phyloP scores from a whole-genome alignment of 164 flowering plant species.

The Brasenia schreberi region DNA sequence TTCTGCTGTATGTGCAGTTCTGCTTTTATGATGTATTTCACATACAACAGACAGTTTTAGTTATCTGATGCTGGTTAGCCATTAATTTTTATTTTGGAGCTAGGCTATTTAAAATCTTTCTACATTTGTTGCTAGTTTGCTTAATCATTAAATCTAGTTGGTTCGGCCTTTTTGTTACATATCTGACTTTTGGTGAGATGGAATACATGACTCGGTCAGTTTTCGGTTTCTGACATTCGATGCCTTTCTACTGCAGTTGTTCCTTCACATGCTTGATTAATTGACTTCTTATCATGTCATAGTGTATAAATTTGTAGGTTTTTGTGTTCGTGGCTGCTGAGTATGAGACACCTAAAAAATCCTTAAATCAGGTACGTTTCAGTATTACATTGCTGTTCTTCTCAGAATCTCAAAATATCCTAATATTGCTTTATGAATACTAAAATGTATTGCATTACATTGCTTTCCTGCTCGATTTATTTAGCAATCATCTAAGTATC shows the following conservation, averaged over 20 bases:
- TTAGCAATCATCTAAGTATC: too few species aligned
- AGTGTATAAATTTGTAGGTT: conserved; percentile 30
- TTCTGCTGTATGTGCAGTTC: too few species aligned
- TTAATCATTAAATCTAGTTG: neutral
- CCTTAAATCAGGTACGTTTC: conserved; percentile 53
- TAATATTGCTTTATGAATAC: too few species aligned
- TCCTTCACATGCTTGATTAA: neutral
- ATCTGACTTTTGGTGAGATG: neutral
- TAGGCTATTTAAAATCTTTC: too few species aligned
- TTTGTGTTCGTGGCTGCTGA: conserved; percentile 87
- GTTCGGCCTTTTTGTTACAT: neutral
- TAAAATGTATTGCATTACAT: too few species aligned
- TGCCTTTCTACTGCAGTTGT: neutral
- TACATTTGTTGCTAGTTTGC: neutral
- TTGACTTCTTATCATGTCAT: neutral
- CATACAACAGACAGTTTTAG: too few species aligned
- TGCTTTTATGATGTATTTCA: too few species aligned
- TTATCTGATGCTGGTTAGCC: too few species aligned
- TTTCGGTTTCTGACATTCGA: neutral
- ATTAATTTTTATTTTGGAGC: too few species aligned
- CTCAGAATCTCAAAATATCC: too few species aligned
- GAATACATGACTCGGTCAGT: neutral
- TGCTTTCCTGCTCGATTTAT: too few species aligned
- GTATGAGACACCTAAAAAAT: conserved; percentile 66
- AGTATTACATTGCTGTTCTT: too few species aligned